These are phyloP conservation scores for Phytopythium delawarense DNA, from an alignment of 352 stramenopile species.

Conservation along the genomic window DNA sequence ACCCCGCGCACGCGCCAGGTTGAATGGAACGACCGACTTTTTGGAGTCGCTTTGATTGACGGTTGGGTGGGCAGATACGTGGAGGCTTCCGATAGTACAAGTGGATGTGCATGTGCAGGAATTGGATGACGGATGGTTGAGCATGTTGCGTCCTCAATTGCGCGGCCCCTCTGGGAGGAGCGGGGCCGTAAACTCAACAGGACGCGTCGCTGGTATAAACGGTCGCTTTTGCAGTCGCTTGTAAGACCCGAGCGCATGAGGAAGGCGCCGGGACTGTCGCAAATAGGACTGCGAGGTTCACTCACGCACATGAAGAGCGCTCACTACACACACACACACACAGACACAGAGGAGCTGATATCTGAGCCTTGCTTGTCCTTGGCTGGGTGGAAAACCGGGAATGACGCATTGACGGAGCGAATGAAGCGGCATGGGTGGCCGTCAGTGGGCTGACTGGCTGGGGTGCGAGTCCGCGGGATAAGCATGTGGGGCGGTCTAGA, in stretches of 20 bases:
- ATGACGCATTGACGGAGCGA: background rate
- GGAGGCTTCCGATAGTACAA: too few relatives aligned
- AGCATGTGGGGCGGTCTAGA: background rate
- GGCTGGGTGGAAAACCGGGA: background rate
- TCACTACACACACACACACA: background rate
- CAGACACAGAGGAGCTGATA: background rate
- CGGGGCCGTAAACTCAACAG: conserved; percentile 82
- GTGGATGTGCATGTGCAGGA: background rate
- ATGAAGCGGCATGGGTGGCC: background rate
- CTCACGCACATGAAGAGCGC: background rate
- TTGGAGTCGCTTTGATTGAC: background rate
- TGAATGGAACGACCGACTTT: background rate
- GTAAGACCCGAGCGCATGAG: conserved; percentile 78
- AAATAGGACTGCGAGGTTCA: conserved; percentile 67
- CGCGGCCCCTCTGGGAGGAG: conserved; percentile 58
- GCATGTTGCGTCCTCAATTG: conserved; percentile 81
- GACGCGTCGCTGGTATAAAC: conserved; percentile 81
- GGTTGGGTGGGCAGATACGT: too few relatives aligned
- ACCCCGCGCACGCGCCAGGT: background rate
- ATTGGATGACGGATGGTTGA: background rate
- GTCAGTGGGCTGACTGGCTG: background rate
- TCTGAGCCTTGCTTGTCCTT: background rate
- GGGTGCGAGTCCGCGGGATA: background rate
- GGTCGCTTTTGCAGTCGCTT: conserved; percentile 79
- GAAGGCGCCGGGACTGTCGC: conserved; percentile 65